Percentiles rank a stretch among this genome's conserved stretches.
These are phyloP conservation scores for Echinochloa phyllopogon DNA, from an alignment of 176 grass and related monocot species.

Conservation along the genomic window DNA sequence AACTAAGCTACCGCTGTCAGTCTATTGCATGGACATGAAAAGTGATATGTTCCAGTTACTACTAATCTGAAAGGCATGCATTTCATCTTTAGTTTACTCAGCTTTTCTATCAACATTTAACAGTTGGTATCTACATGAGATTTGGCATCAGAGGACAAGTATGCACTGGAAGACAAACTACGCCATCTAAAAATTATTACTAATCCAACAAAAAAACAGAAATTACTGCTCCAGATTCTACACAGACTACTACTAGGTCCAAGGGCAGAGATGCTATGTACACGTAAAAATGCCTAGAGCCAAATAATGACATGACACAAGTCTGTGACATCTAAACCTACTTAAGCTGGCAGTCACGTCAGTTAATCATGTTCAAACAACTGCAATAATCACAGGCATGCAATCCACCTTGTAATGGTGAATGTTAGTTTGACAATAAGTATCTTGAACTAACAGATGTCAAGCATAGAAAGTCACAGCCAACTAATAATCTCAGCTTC, in stretches of 20 bases:
- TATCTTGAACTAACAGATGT: constrained; percentile 3
- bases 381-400: not conserved
- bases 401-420: too few relatives aligned
- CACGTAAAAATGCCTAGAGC: not conserved
- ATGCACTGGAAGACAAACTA: not conserved
- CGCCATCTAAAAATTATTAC: not conserved
- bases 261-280: not conserved
- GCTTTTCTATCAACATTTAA: too few relatives aligned
- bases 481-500: not conserved
- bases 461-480: not conserved
- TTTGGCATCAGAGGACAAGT: not conserved
- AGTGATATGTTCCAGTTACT: not conserved
- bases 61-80: not conserved
- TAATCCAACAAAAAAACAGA: too few relatives aligned
- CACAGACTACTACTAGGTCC: not conserved
- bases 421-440: not conserved
- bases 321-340: not conserved
- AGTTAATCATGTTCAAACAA: not conserved
- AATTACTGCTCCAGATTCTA: not conserved
- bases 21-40: not conserved
- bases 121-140: not conserved
- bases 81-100: not conserved
- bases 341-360: not conserved
- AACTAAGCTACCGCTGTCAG: not conserved
- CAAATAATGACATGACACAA: not conserved